Evolutionary conservation across 2,329 filamentous ascomycete species (phyloP).

Genomic region (Fusarium heterosporum): DNA sequence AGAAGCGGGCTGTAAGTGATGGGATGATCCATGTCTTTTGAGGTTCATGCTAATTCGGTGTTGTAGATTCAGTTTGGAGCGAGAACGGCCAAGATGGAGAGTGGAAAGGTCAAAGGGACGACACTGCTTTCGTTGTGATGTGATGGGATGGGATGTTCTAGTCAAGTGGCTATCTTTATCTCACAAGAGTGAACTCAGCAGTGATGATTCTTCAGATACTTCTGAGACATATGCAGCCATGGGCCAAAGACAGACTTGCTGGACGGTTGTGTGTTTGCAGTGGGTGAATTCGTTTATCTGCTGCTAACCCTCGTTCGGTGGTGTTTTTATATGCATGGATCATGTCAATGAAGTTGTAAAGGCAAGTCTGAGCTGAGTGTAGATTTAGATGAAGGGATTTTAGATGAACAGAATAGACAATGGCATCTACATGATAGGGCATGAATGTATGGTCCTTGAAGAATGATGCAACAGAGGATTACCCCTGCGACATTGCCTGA

Average conservation of each 20-base stretch:
- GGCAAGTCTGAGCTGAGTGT: constrained; percentile 72
- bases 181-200: constrained; percentile 52
- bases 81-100: constrained; percentile 85
- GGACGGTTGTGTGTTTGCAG: constrained; percentile 61
- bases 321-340: constrained; percentile 36
- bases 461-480: constrained; percentile 14
- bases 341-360: constrained; percentile 66
- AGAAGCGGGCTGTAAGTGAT: constrained; percentile 83
- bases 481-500: constrained; percentile 14
- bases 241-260: constrained; percentile 35
- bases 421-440: background rate
- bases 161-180: constrained; percentile 36
- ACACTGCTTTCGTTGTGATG: constrained; percentile 62
- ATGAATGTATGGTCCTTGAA: constrained; percentile 19
- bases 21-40: background rate
- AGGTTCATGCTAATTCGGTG: constrained; percentile 23
- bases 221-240: constrained; percentile 65
- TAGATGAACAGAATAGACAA: constrained; percentile 14
- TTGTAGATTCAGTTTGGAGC: constrained; percentile 83
- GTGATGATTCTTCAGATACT: constrained; percentile 83
- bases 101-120: constrained; percentile 75
- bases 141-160: constrained; percentile 49
- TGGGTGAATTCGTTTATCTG: constrained; percentile 28
- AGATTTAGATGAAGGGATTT: constrained; percentile 2
- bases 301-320: constrained; percentile 57